Base-by-base conservation (phyloP, 441 rosid genomes). In the Gossypium laxum region DNA sequence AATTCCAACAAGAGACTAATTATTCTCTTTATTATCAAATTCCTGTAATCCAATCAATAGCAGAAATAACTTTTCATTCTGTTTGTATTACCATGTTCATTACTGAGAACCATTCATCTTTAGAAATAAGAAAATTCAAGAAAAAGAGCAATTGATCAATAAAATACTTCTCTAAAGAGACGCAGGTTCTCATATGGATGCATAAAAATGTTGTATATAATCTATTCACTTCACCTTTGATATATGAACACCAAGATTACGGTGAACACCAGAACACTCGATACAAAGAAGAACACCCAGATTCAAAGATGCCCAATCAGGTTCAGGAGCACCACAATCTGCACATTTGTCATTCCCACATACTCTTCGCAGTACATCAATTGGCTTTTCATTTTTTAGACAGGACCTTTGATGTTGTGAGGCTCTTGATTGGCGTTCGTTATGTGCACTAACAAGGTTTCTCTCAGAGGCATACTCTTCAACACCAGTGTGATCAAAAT, bases 301-400 rank as follows among this genome's bases (percentile, higher is more conserved):
- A 79, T 96, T 93, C 75, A 96, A 82, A 72, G 99, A 96, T 28
- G 99, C 98, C 99, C 99, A 96, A 81, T 96, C 97, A 61, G 98
- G 99, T 83, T 96, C 99, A 61, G 88, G 87, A 73, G 94, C 89
- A 75, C 99, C 93, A 86, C 99, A 96, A 84, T 96, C 99, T 34
- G 99, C 99, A 85, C 98, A 93, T 77, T 82, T 93, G 72, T 93
- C 98, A 77, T 96, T 96, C 64, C 99, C 99, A 77, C 85, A 81
- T 15, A 93, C 99, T 82, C 85, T 87, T 47, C 81, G 86, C 72
- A 93, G 73, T 74, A 89, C 85, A 72, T 90, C 97, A 77, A 93
- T 90, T 75, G 99, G 97, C 87, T 96, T 96, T 86, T 96, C 99
- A 81, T 75, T 80, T 78, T 84, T 89, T 19, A 81, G 81, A 77